phyloP scores from a whole-genome alignment of 192 early-diverging fungal species.

The Coemansia sp. region DNA sequence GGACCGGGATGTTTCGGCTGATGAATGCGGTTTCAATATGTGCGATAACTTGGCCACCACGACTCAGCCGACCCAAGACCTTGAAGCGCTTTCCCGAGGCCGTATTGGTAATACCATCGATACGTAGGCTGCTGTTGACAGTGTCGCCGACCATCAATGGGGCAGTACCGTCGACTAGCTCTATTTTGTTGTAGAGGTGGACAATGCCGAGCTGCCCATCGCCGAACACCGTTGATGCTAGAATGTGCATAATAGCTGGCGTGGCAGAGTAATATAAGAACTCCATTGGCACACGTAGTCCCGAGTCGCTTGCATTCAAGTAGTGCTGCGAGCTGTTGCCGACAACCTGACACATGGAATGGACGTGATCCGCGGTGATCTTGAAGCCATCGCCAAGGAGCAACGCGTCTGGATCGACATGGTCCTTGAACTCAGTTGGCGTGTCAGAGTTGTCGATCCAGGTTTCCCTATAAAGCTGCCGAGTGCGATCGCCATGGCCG shows the following conservation, averaged over 20 bases:
- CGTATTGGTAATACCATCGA: constrained; percentile 78
- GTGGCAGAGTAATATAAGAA: constrained; percentile 82
- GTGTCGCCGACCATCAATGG: constrained; percentile 70
- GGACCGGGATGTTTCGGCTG: constrained; percentile 76
- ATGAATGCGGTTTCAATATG: constrained; percentile 78
- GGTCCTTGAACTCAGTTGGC: constrained; percentile 2
- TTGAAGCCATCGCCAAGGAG: neutral
- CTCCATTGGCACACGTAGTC: constrained; percentile 78
- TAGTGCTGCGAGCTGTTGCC: constrained; percentile 64
- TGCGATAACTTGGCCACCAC: constrained; percentile 61
- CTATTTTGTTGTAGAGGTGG: constrained; percentile 83
- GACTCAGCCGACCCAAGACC: constrained; percentile 65
- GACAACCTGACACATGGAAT: constrained; percentile 73
- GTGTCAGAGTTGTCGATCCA: constrained; percentile 19
- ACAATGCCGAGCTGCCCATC: constrained; percentile 80
- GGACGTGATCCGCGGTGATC: constrained; percentile 78
- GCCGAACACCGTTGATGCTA: constrained; percentile 83
- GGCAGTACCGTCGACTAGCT: constrained; percentile 61
- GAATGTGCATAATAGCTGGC: constrained; percentile 76
- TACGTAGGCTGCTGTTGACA: constrained; percentile 66
- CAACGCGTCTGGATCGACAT: neutral
- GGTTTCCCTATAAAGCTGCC: neutral
- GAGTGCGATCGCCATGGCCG: neutral
- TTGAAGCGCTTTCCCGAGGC: constrained; percentile 82
- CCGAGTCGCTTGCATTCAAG: constrained; percentile 44